Conservation (phyloP, 352 stramenopile genomes). For the Phytophthora rubi region DNA sequence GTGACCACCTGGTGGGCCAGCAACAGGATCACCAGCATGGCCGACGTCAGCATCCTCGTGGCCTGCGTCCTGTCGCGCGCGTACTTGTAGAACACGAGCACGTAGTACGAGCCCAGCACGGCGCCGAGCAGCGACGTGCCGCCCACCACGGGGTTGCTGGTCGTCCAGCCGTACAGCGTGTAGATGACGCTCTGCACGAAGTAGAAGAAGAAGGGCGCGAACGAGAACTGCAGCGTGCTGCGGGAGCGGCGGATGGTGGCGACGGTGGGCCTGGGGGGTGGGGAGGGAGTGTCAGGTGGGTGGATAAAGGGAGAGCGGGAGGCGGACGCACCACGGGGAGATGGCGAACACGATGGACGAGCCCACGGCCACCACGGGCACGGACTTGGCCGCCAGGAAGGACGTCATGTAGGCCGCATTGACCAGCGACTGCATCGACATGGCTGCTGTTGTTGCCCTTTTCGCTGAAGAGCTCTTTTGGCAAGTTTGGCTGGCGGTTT, state of each 20-base stretch:
- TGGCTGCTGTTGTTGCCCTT: conserved; percentile 28
- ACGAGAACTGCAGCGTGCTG: conserved; percentile 80
- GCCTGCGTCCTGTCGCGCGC: conserved; percentile 47
- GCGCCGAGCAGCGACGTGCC: conserved; percentile 62
- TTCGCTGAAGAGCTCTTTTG: conserved; percentile 2
- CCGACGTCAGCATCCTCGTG: conserved; percentile 50
- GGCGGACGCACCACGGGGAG: conserved; percentile 56
- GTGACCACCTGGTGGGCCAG: conserved; percentile 56
- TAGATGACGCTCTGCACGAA: conserved; percentile 87
- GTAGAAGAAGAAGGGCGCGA: conserved; percentile 87
- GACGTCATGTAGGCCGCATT: conserved; percentile 76
- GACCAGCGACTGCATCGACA: conserved; percentile 68
- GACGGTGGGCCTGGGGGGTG: conserved; percentile 56
- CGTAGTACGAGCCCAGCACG: conserved; percentile 71
- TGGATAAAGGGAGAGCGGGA: neutral
- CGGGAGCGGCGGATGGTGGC: conserved; percentile 64
- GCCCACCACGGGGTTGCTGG: conserved; percentile 64
- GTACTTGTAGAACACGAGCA: conserved; percentile 74
- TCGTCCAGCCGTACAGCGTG: conserved; percentile 76
- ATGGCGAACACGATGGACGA: conserved; percentile 75
- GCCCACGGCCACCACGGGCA: conserved; percentile 64
- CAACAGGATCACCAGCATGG: conserved; percentile 57
- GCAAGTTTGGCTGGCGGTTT: conserved; percentile 4
- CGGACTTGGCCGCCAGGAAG: conserved; percentile 67
- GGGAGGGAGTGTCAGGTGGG: neutral